A percentile compares a stretch with the other conserved stretches of the same genome.
Conservation (phyloP, 345 rosid genomes). For the Brassica nigra region DNA sequence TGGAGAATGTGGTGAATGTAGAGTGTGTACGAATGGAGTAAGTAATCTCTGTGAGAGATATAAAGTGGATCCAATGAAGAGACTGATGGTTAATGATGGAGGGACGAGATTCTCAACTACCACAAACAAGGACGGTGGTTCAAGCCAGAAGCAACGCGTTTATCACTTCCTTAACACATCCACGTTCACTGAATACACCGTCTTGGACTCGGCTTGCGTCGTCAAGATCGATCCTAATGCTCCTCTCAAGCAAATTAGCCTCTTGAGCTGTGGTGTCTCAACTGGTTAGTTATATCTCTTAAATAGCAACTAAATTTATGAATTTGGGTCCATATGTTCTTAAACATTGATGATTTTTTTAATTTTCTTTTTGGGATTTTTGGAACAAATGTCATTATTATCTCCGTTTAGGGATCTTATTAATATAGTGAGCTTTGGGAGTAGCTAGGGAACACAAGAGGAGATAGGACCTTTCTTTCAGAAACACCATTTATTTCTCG, state of each 20-base stretch:
- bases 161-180: conserved; percentile 76
- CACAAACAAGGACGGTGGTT: conserved; percentile 40
- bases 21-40: conserved; percentile 42
- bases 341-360: not conserved
- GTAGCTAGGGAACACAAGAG: conserved; percentile 10
- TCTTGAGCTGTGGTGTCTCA: conserved; percentile 71
- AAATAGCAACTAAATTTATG: not conserved
- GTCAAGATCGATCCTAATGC: conserved; percentile 54
- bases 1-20: conserved; percentile 69
- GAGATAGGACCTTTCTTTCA: not conserved
- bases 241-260: conserved; percentile 59
- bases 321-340: not conserved
- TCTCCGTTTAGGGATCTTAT: not conserved
- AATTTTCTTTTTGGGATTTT: not conserved
- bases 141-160: conserved; percentile 41
- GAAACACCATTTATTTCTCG: conserved; percentile 8
- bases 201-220: conserved; percentile 58
- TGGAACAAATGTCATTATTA: not conserved
- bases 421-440: not conserved
- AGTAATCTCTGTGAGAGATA: conserved; percentile 55
- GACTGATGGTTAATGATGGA: conserved; percentile 59
- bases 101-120: conserved; percentile 56
- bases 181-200: conserved; percentile 67
- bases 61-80: conserved; percentile 57
- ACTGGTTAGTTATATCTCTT: conserved; percentile 47